Evolutionary conservation across 768 basidiomycete genomes (phyloP), one percentile per base, ranked within the genome.

Genomic region (Mycena indigotica): DNA sequence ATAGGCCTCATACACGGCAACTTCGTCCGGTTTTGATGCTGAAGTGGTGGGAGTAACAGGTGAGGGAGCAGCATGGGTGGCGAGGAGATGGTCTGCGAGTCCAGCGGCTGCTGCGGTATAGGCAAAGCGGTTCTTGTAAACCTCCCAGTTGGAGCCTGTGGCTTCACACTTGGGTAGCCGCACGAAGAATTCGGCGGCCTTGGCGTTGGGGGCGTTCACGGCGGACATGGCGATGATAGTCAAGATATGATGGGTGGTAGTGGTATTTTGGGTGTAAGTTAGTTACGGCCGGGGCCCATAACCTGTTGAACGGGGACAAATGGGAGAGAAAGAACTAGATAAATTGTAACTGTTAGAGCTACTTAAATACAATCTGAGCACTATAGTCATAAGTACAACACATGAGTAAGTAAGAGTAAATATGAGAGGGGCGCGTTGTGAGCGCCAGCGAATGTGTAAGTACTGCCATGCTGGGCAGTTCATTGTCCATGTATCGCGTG

Each of bases 71-170:
- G 21, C 2, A 17, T 29, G 10, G 0, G 28, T 39, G 41, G 1
- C 16, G 2, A 16, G 1, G 2, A 53, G 30, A 28, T 58, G 57
- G 4, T 24, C 50, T 2, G 19, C 50, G 0, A 57, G 28, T 45
- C 57, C 57, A 15, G 57, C 57, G n/a, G 57, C 52, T 25, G 39
- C 60, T 8, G 61, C 53, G 8, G 65, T 55, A 50, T 48, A 65
- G 1, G 2, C 39, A 29, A 67, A 51, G 26, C 56, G 58, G 25
- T 49, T 53, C n/a, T 60, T 56, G 50, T 58, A 66, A 38, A 59
- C 53, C 30, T 50, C 49, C 65, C 61, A 66, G 58, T 67, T 66
- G 19, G 57, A 38, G 21, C 68, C 68, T 19, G 58, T 52, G 15
- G 40, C 56, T 3, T 63, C 50, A 28, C 68, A 60, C 41, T 58